These are phyloP conservation scores for Lavandula angustifolia DNA, from an alignment of 257 asterid species.

Conservation along the genomic window DNA sequence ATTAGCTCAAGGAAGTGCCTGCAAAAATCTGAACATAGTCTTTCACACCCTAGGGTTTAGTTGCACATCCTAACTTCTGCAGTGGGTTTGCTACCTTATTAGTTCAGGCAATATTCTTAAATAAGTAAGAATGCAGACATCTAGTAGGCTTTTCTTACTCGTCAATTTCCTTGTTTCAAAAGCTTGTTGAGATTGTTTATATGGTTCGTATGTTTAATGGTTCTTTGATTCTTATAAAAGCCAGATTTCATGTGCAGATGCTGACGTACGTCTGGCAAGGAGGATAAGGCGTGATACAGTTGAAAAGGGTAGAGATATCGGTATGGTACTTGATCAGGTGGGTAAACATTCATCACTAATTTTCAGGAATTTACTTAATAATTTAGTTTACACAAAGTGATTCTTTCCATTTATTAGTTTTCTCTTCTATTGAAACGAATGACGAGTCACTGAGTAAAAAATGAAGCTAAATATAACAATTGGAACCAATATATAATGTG, in stretches of 20 bases:
- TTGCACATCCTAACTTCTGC: not conserved
- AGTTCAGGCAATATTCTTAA: slow-evolving; percentile 18
- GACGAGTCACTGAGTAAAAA: slow-evolving; percentile 7
- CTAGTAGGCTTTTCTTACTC: not conserved
- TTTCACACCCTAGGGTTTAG: slow-evolving; percentile 18
- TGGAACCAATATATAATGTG: not conserved
- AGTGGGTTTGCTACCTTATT: not conserved
- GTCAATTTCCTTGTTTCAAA: slow-evolving; percentile 20
- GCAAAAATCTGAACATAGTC: slow-evolving; percentile 4
- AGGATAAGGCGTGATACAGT: slow-evolving; percentile 95
- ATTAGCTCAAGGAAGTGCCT: slow-evolving; percentile 25
- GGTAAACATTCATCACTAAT: slow-evolving; percentile 11
- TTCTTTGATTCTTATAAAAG: slow-evolving; percentile 39
- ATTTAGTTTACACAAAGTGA: not conserved
- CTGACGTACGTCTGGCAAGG: slow-evolving; percentile 97
- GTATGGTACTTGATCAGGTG: slow-evolving; percentile 92
- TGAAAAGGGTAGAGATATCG: slow-evolving; percentile 91
- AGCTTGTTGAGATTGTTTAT: slow-evolving; percentile 14
- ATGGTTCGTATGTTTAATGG: slow-evolving; percentile 26
- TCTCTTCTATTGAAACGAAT: slow-evolving; percentile 7
- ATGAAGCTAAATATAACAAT: not conserved
- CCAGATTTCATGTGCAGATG: slow-evolving; percentile 69
- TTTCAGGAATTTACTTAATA: not conserved
- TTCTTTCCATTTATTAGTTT: not conserved
- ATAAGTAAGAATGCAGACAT: not conserved